Conservation (phyloP, 1,284 basidiomycete genomes). For the Fistulinella staudtii region DNA sequence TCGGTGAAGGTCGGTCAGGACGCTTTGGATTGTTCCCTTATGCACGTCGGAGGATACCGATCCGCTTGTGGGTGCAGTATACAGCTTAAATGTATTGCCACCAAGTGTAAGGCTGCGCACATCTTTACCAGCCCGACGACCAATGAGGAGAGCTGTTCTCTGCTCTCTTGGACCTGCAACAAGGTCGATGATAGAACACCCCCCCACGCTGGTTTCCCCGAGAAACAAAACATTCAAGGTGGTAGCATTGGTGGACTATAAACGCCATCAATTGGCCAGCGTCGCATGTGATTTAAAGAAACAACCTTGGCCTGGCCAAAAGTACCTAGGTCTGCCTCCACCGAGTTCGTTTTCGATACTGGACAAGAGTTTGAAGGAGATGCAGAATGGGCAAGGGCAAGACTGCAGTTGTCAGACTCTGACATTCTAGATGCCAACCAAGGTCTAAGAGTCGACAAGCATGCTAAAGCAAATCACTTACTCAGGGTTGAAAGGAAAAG, state of each 20-base stretch:
- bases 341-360: conserved; percentile 12
- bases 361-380: conserved; percentile 9
- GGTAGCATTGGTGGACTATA: conserved; percentile 8
- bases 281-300: no score
- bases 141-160: neutral
- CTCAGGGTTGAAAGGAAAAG: no score
- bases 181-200: conserved; percentile 21
- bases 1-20: conserved; percentile 11
- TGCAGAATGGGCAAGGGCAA: conserved; percentile 1
- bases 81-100: conserved; percentile 18
- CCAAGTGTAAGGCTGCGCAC: conserved; percentile 12
- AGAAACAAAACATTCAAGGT: conserved; percentile 20
- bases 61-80: conserved; percentile 5
- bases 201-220: conserved; percentile 20
- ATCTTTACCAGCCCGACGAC: neutral
- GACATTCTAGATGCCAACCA: conserved; percentile 15
- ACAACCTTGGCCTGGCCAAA: conserved; percentile 7
- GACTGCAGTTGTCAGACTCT: conserved; percentile 10
- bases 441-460: neutral
- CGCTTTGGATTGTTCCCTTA: conserved; percentile 10
- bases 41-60: neutral
- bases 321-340: neutral
- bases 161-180: conserved; percentile 7
- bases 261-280: neutral
- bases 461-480: neutral